phyloP scores from a whole-genome alignment of 768 basidiomycete genomes.

The Leccinum subtestaceum region DNA sequence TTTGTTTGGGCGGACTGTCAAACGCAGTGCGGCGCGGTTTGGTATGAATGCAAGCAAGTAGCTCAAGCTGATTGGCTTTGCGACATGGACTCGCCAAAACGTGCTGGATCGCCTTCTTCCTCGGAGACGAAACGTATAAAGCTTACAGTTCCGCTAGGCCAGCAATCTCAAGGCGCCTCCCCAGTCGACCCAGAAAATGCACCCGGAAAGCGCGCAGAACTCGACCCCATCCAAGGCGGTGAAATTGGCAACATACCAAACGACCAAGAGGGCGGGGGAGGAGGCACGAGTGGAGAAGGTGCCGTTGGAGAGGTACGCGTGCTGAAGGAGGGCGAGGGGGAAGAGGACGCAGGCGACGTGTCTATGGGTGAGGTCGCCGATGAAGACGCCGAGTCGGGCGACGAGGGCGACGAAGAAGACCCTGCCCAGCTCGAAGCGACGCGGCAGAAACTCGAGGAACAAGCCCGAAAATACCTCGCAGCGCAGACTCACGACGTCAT shows the following conservation, averaged over 20 bases:
- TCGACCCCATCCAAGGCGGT: slow-evolving; percentile 76
- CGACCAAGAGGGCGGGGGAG: slow-evolving; percentile 27
- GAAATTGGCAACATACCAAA: slow-evolving; percentile 74
- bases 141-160: slow-evolving; percentile 44
- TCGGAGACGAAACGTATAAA: slow-evolving; percentile 59
- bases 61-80: slow-evolving; percentile 25
- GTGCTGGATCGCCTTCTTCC: slow-evolving; percentile 55
- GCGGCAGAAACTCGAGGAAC: slow-evolving; percentile 75
- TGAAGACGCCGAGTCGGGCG: slow-evolving; percentile 73
- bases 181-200: slow-evolving; percentile 79
- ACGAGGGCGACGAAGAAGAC: slow-evolving; percentile 84
- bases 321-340: slow-evolving; percentile 54
- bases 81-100: slow-evolving; percentile 64
- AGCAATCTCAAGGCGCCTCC: slow-evolving; percentile 60
- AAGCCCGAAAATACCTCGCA: slow-evolving; percentile 90
- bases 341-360: slow-evolving; percentile 68
- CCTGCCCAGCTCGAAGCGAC: slow-evolving; percentile 80
- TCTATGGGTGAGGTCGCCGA: slow-evolving; percentile 80
- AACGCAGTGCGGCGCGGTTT: slow-evolving; percentile 8
- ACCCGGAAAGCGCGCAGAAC: slow-evolving; percentile 82
- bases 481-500: slow-evolving; percentile 97
- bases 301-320: slow-evolving; percentile 35
- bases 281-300: slow-evolving; percentile 16
- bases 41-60: slow-evolving; percentile 11
- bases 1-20: slow-evolving; percentile 11